A percentile compares a stretch with the other conserved stretches of the same genome.
Conservation (phyloP, 371 early-diverging fungal genomes). For the Chytridium lagenaria region DNA sequence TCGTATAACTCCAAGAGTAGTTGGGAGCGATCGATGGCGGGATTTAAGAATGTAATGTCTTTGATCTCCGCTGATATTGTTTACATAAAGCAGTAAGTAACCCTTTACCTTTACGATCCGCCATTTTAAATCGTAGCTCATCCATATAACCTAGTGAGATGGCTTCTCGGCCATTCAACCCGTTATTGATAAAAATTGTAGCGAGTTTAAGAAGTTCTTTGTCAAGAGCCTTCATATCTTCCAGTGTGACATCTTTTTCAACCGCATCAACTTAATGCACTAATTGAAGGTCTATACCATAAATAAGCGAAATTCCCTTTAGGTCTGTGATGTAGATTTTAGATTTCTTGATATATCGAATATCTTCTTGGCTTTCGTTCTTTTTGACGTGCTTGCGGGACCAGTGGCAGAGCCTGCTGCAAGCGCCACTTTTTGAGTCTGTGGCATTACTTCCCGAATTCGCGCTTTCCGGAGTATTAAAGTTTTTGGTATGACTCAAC, state of each 20-base stretch:
- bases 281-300: constrained; percentile 45
- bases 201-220: constrained; percentile 49
- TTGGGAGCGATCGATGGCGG: constrained; percentile 54
- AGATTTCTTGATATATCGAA: constrained; percentile 39
- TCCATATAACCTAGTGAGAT: constrained; percentile 42
- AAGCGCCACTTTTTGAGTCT: neutral
- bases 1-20: constrained; percentile 57
- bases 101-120: constrained; percentile 38
- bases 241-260: constrained; percentile 55
- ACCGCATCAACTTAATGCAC: neutral
- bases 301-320: constrained; percentile 49
- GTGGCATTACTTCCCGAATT: neutral
- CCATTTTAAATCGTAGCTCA: constrained; percentile 45
- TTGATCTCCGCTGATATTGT: constrained; percentile 38
- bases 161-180: constrained; percentile 32
- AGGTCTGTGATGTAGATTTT: constrained; percentile 42
- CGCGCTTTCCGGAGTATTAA: neutral
- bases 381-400: neutral
- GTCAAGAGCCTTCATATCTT: constrained; percentile 54
- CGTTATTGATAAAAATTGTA: constrained; percentile 54
- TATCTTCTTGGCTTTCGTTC: constrained; percentile 45
- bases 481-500: neutral
- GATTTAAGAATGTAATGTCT: constrained; percentile 53
- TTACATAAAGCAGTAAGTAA: neutral
- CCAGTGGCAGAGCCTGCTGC: too few species aligned